phyloP scores from a whole-genome alignment of 176 grass and related monocot species.

The Panicum miliaceum region DNA sequence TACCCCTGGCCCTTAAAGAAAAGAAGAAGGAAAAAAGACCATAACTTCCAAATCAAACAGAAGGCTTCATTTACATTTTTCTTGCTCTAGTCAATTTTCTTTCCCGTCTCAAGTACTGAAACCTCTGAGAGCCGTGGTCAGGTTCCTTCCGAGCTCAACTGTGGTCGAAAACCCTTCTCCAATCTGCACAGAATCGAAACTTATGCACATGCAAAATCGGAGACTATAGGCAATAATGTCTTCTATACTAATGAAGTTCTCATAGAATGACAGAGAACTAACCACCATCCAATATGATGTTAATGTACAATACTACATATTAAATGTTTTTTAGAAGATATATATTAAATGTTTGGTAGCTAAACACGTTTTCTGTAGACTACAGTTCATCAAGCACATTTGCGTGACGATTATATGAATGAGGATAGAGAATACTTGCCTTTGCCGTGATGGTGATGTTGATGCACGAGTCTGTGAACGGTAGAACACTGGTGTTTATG shows the following conservation, averaged over 20 bases:
- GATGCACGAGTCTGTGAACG: conserved; percentile 55
- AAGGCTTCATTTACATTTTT: background rate
- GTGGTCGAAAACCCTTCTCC: conserved; percentile 67
- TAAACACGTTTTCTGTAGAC: background rate
- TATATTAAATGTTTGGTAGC: background rate
- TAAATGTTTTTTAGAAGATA: too few relatives aligned
- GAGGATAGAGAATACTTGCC: conserved; percentile 29
- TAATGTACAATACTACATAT: background rate
- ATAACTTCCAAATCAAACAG: background rate
- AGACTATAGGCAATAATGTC: background rate
- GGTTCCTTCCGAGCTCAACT: conserved; percentile 60
- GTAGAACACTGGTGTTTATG: conserved; percentile 59
- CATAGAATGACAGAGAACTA: background rate
- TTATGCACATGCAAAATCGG: background rate
- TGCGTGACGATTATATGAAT: background rate
- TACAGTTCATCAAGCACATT: background rate
- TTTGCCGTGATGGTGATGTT: conserved; percentile 61
- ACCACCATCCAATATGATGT: background rate
- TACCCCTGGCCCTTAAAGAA: background rate
- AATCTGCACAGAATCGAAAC: conserved; percentile 47
- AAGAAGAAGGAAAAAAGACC: background rate
- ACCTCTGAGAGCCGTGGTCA: conserved; percentile 51
- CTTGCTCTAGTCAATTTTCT: background rate
- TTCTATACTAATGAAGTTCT: background rate
- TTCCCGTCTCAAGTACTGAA: conserved; percentile 39